Conservation (phyloP, 208 protist genomes). For the Leishmania aethiopica region DNA sequence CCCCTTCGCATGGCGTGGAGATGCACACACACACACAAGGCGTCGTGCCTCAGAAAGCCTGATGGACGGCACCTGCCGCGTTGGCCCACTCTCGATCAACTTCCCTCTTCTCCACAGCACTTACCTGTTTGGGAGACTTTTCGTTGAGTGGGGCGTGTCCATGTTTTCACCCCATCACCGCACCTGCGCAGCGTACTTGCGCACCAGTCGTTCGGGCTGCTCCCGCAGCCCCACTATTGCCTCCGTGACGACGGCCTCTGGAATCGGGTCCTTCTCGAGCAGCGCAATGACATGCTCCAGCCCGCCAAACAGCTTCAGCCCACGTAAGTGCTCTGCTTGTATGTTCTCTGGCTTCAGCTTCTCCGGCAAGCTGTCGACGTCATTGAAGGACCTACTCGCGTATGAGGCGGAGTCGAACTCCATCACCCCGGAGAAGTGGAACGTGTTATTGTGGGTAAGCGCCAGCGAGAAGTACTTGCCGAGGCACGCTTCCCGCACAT, state of each 20-base stretch:
- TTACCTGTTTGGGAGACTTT: not conserved
- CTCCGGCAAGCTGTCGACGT: slow-evolving; percentile 58
- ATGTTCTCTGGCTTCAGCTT: slow-evolving; percentile 37
- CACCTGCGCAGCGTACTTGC: slow-evolving; percentile 9
- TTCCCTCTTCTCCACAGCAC: not conserved
- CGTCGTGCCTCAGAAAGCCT: not conserved
- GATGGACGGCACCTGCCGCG: not conserved
- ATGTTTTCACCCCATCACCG: not conserved
- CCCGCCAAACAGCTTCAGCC: slow-evolving; percentile 58
- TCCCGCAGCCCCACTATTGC: slow-evolving; percentile 41
- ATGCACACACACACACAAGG: not conserved
- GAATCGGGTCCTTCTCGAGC: slow-evolving; percentile 45
- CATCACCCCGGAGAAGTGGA: slow-evolving; percentile 62
- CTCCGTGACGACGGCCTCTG: slow-evolving; percentile 26
- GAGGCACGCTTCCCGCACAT: slow-evolving; percentile 70
- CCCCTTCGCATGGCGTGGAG: not conserved
- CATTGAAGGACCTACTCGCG: slow-evolving; percentile 49
- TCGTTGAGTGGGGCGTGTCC: not conserved
- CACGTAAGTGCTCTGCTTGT: slow-evolving; percentile 34
- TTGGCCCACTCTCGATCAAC: not conserved
- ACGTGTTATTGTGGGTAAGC: slow-evolving; percentile 54
- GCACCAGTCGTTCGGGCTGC: slow-evolving; percentile 44
- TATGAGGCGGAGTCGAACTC: slow-evolving; percentile 48
- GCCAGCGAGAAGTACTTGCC: slow-evolving; percentile 70
- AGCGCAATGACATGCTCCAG: slow-evolving; percentile 71